These are phyloP conservation scores for Capsella rubella DNA, from an alignment of 441 rosid genomes.

Conservation along the genomic window DNA sequence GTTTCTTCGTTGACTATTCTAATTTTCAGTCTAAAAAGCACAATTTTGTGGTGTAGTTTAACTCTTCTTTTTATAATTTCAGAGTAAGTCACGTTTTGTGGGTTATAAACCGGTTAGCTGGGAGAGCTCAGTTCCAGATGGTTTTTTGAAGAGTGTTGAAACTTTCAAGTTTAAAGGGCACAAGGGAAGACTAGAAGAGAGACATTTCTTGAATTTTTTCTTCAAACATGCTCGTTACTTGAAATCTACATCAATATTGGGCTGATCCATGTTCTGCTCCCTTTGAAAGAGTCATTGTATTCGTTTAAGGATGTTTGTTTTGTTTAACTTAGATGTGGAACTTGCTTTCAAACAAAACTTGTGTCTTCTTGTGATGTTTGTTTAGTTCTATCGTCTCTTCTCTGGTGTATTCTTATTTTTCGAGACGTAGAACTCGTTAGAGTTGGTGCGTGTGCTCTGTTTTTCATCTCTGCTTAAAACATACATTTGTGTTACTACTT, in stretches of 20 bases:
- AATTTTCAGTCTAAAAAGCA: no score
- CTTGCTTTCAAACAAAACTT: no score
- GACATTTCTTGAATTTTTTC: not conserved
- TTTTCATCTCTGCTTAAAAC: no score
- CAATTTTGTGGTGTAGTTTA: no score
- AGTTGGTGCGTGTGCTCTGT: no score
- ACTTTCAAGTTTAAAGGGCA: not conserved
- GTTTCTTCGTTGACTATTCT: not conserved
- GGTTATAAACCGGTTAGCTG: not conserved
- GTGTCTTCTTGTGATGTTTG: no score
- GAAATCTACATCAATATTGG: not conserved
- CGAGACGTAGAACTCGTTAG: no score
- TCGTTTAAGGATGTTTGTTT: not conserved
- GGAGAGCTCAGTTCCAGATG: not conserved
- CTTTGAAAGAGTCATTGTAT: not conserved
- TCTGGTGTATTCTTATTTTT: no score
- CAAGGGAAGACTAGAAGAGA: not conserved
- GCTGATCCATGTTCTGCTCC: not conserved
- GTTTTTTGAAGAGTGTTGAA: not conserved
- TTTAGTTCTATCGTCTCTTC: no score
- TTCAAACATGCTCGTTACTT: conserved; percentile 1
- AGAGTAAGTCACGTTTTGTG: not conserved
- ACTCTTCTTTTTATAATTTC: no score
- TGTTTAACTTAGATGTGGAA: no score
- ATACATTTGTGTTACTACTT: no score